Percentiles rank a stretch among this genome's conserved stretches.
These are phyloP conservation scores for Leptodontidium sp. DNA, from an alignment of 2,329 filamentous ascomycete species.

Conservation along the genomic window DNA sequence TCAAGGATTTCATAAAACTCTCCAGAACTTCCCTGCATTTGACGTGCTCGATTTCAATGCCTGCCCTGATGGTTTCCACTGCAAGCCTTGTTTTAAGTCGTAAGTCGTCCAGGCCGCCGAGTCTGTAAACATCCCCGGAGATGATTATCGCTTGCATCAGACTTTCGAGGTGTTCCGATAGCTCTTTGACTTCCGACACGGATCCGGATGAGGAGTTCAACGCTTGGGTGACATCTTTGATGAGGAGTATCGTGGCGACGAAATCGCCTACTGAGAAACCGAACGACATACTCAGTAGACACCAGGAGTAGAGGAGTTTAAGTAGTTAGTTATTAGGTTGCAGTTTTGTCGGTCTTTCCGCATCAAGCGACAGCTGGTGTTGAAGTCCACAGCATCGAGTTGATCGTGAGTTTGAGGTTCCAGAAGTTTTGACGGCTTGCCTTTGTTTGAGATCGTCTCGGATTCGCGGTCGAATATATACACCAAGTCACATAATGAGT, in stretches of 20 bases:
- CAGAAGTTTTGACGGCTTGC: too few relatives aligned
- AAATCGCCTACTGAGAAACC: constrained; percentile 4
- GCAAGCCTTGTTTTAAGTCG: background rate
- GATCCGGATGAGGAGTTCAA: background rate
- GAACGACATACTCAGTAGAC: background rate
- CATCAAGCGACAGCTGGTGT: too few relatives aligned
- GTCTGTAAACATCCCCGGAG: background rate
- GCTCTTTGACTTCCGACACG: background rate
- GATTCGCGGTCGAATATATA: too few relatives aligned
- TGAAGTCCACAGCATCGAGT: too few relatives aligned
- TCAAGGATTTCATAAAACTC: background rate
- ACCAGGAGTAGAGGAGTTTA: too few relatives aligned
- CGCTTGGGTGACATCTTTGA: background rate
- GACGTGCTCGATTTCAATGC: background rate
- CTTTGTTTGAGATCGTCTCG: too few relatives aligned
- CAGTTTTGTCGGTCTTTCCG: too few relatives aligned
- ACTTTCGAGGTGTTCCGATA: background rate
- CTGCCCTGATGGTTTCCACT: background rate
- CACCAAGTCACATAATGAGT: too few relatives aligned
- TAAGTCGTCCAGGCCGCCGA: background rate
- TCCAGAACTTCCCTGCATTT: background rate
- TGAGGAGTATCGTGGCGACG: background rate
- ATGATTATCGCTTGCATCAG: background rate
- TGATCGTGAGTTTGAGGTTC: too few relatives aligned
- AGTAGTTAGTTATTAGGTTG: too few relatives aligned